phyloP scores from a whole-genome alignment of 768 basidiomycete species.

The Coprinellus micaceus region DNA sequence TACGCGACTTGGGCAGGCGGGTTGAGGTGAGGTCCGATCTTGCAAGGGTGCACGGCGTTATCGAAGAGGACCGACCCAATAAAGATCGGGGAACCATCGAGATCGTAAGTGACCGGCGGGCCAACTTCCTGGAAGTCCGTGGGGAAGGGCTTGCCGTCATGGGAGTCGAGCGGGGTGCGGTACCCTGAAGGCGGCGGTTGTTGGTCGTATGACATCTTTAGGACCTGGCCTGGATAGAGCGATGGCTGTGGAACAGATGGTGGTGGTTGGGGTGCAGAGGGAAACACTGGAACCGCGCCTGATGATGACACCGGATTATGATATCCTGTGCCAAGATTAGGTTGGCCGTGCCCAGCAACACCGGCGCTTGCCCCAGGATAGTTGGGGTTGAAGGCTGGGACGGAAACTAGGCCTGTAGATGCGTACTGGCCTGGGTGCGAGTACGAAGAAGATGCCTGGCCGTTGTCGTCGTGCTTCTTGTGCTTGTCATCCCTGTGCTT shows the following conservation, averaged over 20 bases:
- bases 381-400: background rate
- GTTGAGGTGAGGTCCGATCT: constrained; percentile 62
- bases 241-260: too few relatives aligned
- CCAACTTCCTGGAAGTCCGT: constrained; percentile 34
- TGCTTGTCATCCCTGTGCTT: background rate
- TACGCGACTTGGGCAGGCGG: constrained; percentile 55
- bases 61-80: constrained; percentile 71
- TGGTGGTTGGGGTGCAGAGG: background rate
- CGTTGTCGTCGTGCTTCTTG: background rate
- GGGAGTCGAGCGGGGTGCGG: constrained; percentile 52
- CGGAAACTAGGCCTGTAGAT: background rate
- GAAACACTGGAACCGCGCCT: constrained; percentile 1
- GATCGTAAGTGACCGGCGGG: constrained; percentile 51
- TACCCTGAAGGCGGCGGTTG: constrained; percentile 59
- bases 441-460: constrained; percentile 1
- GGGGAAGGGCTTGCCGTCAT: constrained; percentile 40
- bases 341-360: background rate
- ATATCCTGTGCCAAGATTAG: background rate
- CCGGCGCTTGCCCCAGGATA: background rate
- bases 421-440: constrained; percentile 1
- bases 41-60: constrained; percentile 77
- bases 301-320: background rate
- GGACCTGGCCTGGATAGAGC: too few relatives aligned
- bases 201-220: too few relatives aligned
- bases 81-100: constrained; percentile 61